Evolutionary conservation across 148 eudicot species (phyloP).

Genomic region (Euryodendron excelsum): DNA sequence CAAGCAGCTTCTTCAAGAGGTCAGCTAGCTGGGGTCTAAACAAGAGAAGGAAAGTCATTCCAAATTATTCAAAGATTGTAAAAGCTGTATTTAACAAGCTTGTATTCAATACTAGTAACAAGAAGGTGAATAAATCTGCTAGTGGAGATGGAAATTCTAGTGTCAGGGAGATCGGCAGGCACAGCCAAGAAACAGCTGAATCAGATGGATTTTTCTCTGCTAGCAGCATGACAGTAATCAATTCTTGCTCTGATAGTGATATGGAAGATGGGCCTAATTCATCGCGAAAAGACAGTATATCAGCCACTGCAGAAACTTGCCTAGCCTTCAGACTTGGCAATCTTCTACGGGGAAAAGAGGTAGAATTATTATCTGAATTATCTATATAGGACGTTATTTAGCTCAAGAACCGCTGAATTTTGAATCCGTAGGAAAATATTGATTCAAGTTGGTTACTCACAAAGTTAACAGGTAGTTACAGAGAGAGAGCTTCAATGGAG

Average conservation of each 20-base stretch:
- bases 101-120: constrained; percentile 8
- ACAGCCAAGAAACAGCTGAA: constrained; percentile 9
- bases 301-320: neutral
- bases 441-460: constrained; percentile 13
- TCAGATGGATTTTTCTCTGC: constrained; percentile 26
- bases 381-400: neutral
- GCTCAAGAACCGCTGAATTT: neutral
- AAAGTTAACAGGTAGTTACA: constrained; percentile 41
- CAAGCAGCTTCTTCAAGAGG: constrained; percentile 22
- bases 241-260: constrained; percentile 44
- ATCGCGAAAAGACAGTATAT: neutral
- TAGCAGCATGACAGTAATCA: constrained; percentile 28
- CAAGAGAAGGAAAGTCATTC: constrained; percentile 16
- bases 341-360: constrained; percentile 22
- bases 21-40: constrained; percentile 14
- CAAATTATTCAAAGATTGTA: constrained; percentile 36
- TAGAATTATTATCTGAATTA: constrained; percentile 9
- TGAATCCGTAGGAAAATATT: neutral
- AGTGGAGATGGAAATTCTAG: constrained; percentile 1
- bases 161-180: constrained; percentile 6
- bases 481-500: constrained; percentile 36
- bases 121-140: constrained; percentile 19
- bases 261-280: constrained; percentile 17
- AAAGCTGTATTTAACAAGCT: constrained; percentile 32
- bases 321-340: neutral